These are phyloP conservation scores for Arthrobotrys iridis DNA, from an alignment of 2,329 filamentous ascomycete genomes.

Conservation along the genomic window DNA sequence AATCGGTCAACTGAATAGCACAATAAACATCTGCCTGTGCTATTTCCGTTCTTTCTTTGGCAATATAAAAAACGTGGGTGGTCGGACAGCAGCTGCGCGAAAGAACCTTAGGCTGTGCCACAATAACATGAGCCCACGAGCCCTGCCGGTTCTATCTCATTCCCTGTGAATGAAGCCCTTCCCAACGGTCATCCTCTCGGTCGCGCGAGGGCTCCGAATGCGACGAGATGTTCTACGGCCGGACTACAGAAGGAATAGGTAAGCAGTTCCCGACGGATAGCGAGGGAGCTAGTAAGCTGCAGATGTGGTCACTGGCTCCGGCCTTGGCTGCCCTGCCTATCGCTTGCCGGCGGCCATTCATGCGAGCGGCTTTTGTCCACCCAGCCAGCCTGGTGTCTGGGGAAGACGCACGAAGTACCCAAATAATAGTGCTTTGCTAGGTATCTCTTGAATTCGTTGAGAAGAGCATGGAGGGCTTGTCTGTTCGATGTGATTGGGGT, in stretches of 20 bases:
- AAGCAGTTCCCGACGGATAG: neutral
- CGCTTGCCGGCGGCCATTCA: slow-evolving; percentile 42
- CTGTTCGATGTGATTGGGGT: slow-evolving; percentile 1
- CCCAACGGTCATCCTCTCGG: neutral
- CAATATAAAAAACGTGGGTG: slow-evolving; percentile 49
- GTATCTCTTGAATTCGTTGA: neutral
- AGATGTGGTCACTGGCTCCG: neutral
- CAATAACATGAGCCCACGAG: neutral
- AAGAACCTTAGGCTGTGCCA: slow-evolving; percentile 21
- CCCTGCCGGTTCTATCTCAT: neutral
- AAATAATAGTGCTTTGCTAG: neutral
- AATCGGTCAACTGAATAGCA: neutral
- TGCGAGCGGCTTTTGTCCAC: slow-evolving; percentile 1
- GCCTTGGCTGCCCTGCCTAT: slow-evolving; percentile 22
- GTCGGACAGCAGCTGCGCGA: slow-evolving; percentile 4
- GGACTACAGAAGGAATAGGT: neutral
- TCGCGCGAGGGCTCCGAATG: neutral
- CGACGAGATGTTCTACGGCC: neutral
- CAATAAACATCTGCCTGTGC: no score
- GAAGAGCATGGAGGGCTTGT: neutral
- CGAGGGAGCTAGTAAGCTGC: neutral
- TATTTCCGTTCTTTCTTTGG: no score
- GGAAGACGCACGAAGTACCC: no score
- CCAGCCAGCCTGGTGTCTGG: neutral
- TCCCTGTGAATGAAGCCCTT: neutral